Evolutionary conservation across 116 monocot genomes (phyloP), one percentile per base, ranked within the genome.

Genomic region (Phalaenopsis hybrid): DNA sequence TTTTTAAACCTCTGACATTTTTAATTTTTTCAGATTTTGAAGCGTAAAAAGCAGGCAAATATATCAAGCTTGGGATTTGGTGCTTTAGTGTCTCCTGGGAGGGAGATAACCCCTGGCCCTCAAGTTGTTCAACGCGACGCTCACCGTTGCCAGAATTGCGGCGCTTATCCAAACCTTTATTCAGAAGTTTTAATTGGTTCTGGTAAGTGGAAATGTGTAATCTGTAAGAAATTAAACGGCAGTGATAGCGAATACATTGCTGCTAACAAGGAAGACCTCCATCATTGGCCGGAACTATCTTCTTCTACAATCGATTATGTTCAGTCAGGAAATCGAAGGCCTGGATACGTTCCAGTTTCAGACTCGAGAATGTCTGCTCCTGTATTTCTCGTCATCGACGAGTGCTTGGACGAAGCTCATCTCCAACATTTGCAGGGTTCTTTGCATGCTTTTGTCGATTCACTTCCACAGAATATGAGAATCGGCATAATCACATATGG

Each of bases 391-490:
- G 87, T 95, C 74, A 95, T 98, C 79, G 98, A 98, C 76, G 98
- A 98, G 78, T 92, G 95, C 83, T 89, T 98, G 37, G 98, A 98
- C 86, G 98, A 98, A 85, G 88, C 91, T n/a, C 93, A 98, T 75
- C 85, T 98, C 18, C 93, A 92, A 52, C 98, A 98, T 85, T 85
- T 98, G 57, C 98, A 98, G 79, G 92, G 95, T 0, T 98, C 98
- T 59, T 85, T 98, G 68, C 98, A 98, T 88, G 98, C 98, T 79
- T 95, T 98, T 85, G 89, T 98, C 21, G 95, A 98, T 81, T 95
- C 98, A 25, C 91, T 98, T 73, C 87, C 93, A 20, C 83, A 80
- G 12, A 89, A 92, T 12, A 89, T 90, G 15, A 93, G 95, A 78
- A 83, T 98, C 46, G 95, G 98, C 21, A 87, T 98, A 25, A 92